Conservation (phyloP, 2,329 filamentous ascomycete species). For the Tolypocladium capitatum region DNA sequence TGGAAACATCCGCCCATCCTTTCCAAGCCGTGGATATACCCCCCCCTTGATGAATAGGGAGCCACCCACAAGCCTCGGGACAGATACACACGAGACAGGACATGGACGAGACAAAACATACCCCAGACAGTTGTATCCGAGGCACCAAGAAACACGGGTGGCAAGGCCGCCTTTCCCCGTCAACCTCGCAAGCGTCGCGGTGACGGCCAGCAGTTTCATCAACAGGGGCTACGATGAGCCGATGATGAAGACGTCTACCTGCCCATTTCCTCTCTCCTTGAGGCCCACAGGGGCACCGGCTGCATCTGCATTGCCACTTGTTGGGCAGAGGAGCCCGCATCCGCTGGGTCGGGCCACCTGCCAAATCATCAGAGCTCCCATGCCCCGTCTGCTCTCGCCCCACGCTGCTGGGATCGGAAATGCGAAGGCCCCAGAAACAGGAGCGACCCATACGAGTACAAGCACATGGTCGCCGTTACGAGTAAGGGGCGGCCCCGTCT, state of each 20-base stretch:
- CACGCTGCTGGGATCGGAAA: background rate
- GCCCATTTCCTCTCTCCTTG: background rate
- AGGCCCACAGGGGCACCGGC: background rate
- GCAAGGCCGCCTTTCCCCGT: no score
- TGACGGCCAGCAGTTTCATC: background rate
- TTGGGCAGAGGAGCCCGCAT: background rate
- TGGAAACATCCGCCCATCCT: background rate
- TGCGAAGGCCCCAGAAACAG: background rate
- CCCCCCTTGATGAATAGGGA: no score
- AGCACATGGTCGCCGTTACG: background rate
- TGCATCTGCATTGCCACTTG: background rate
- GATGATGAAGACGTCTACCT: background rate
- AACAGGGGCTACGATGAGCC: background rate
- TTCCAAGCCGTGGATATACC: background rate
- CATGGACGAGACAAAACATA: background rate
- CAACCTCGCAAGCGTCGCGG: no score
- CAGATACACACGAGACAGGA: background rate
- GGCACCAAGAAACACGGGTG: background rate
- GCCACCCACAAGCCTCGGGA: background rate
- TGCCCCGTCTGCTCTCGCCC: background rate
- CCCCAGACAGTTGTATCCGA: background rate
- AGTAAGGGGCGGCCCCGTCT: background rate
- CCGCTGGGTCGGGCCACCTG: background rate
- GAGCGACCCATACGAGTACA: background rate
- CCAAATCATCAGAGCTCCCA: background rate